Evolutionary conservation across 2,329 filamentous ascomycete genomes (phyloP).

Genomic region (Phoma sp.): DNA sequence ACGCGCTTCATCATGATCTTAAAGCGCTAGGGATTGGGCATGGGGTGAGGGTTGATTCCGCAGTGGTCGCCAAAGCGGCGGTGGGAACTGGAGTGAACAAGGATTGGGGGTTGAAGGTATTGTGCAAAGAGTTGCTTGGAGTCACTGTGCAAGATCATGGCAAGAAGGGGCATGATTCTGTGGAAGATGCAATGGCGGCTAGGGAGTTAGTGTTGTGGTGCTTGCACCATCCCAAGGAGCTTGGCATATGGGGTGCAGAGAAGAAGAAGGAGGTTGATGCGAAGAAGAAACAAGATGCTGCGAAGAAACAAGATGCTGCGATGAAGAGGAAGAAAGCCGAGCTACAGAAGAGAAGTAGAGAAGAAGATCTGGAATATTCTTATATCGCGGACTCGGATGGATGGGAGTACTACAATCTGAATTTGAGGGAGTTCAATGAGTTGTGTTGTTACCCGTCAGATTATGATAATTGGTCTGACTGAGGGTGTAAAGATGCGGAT

Average conservation of each 20-base stretch:
- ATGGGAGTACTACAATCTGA: neutral
- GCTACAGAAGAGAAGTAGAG: too few species aligned
- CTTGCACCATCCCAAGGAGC: neutral
- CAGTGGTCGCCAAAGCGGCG: constrained; percentile 49
- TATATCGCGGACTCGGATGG: too few species aligned
- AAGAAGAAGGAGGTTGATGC: neutral
- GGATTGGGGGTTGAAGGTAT: constrained; percentile 2
- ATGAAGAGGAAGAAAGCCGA: too few species aligned
- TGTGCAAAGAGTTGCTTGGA: constrained; percentile 5
- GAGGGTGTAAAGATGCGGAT: neutral
- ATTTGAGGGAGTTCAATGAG: constrained; percentile 3
- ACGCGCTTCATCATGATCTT: constrained; percentile 55
- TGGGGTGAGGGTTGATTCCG: constrained; percentile 53
- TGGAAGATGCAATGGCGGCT: constrained; percentile 13
- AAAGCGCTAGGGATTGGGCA: constrained; percentile 53
- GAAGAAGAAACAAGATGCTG: neutral
- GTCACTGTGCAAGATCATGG: constrained; percentile 5
- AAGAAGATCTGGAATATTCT: too few species aligned
- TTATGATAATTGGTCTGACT: constrained; percentile 12
- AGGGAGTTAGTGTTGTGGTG: constrained; percentile 15
- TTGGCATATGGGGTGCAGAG: constrained; percentile 1
- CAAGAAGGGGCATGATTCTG: constrained; percentile 1
- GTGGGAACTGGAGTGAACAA: constrained; percentile 24
- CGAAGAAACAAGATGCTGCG: too few species aligned
- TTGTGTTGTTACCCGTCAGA: constrained; percentile 1